Percentiles rank a stretch among this genome's conserved stretches.
These are phyloP conservation scores for Saccharomycopsis selenospora DNA, from an alignment of 805 yeast species.

Conservation along the genomic window DNA sequence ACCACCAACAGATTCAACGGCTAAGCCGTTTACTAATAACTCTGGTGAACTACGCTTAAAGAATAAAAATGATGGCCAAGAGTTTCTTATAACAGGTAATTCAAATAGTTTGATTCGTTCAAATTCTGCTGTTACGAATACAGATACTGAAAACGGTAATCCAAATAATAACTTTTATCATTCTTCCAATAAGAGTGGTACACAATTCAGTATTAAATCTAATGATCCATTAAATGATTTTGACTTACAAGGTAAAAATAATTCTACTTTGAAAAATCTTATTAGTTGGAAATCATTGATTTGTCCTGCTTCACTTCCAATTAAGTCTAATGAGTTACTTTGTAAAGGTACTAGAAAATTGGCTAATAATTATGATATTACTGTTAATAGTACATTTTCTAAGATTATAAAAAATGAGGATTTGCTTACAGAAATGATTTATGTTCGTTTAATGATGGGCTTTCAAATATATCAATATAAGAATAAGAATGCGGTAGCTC, in stretches of 20 bases:
- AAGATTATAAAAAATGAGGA: conserved; percentile 48
- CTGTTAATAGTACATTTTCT: conserved; percentile 23
- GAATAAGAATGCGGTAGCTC: neutral
- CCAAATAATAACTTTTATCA: neutral
- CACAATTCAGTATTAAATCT: neutral
- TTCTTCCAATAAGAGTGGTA: neutral
- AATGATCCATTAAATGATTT: neutral
- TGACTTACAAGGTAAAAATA: neutral
- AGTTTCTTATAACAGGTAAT: too few relatives aligned
- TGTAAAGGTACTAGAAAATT: conserved; percentile 45
- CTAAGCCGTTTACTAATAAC: too few relatives aligned
- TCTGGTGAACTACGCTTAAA: too few relatives aligned
- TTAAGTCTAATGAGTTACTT: conserved; percentile 75
- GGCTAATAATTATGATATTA: conserved; percentile 13
- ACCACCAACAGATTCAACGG: neutral
- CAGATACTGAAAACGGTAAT: neutral
- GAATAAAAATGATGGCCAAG: too few relatives aligned
- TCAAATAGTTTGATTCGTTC: too few relatives aligned
- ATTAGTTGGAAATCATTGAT: conserved; percentile 91
- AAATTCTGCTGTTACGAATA: too few relatives aligned
- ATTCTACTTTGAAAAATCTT: conserved; percentile 39
- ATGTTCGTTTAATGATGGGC: conserved; percentile 73
- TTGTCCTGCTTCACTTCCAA: conserved; percentile 89
- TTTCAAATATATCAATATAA: conserved; percentile 57
- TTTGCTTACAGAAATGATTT: conserved; percentile 79